Conservation (phyloP, 805 yeast species). For the Myxozyma vanderwaltii region DNA sequence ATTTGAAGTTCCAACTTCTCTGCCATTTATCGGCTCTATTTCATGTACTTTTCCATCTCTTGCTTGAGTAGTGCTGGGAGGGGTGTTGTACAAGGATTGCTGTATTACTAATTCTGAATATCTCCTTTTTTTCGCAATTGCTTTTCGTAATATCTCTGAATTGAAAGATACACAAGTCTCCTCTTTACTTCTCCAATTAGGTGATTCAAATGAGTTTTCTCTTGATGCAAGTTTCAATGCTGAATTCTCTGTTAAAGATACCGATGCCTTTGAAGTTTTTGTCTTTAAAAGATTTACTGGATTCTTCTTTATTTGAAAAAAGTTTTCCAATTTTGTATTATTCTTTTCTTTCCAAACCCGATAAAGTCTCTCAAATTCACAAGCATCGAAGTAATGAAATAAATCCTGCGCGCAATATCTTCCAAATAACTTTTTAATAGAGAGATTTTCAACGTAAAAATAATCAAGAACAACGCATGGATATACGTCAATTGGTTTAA, state of each 20-base stretch:
- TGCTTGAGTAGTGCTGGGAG: too few relatives aligned
- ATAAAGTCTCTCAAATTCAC: constrained; percentile 14
- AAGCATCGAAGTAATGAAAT: constrained; percentile 31
- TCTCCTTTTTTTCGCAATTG: neutral
- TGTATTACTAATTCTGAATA: neutral
- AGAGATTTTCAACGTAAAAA: constrained; percentile 47
- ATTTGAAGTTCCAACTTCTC: too few relatives aligned
- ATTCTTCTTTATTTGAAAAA: too few relatives aligned
- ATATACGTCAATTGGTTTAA: constrained; percentile 48
- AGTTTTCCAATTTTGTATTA: too few relatives aligned
- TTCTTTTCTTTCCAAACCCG: neutral
- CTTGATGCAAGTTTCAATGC: neutral
- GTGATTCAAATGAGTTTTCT: neutral
- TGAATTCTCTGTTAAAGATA: too few relatives aligned
- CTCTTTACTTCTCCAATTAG: neutral
- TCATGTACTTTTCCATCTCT: too few relatives aligned
- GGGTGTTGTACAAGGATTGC: neutral
- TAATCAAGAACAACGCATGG: constrained; percentile 47
- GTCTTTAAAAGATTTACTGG: too few relatives aligned
- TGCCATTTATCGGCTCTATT: too few relatives aligned
- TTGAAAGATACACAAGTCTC: neutral
- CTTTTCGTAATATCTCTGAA: neutral
- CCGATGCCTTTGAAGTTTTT: too few relatives aligned
- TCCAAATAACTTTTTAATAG: constrained; percentile 49
- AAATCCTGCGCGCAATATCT: constrained; percentile 39